Evolutionary conservation across 371 early-diverging fungal genomes (phyloP), one percentile per base, ranked within the genome.

Genomic region (Capillidium heterosporum): DNA sequence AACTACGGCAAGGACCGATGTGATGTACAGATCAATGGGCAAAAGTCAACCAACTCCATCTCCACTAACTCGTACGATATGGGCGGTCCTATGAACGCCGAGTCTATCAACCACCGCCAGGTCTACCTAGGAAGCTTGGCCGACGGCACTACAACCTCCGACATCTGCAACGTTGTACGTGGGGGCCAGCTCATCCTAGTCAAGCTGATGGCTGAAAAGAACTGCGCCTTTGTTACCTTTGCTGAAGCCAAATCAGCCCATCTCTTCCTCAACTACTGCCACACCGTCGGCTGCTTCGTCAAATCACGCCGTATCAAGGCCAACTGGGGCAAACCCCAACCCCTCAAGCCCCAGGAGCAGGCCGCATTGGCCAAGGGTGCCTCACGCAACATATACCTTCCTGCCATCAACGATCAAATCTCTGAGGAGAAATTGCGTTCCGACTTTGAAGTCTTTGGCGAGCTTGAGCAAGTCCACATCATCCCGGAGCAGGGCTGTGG

Each of bases 1-100:
- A 69, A 75, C 52, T 87, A 80, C 65, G 89, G 90, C 51, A 81
- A 78, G 63, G 90, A 87, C 67, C 75, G 87, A n/a, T 87, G 87
- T 61, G 76, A 76, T 11, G 62, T 63, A 26, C 32, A 59, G 24
- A 29, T 42, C 53, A 47, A 52, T 19, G 56, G 32, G 39, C 54
- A 32, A 32, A 28, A 54, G 39, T 35, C 54, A 23, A 39, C 29
- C 13, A 35, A 35, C 8, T 23, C 54, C 8, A 19, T 35, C 28
- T 23, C 54, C 11, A 39, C 35, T 10, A 59, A 21, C 42, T 43
- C 39, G 32, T 49, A n/a, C 27, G 43, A 27, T 44, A 52, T 27
- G 59, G 60, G 47, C 5, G 21, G 17, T 40, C 32, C 8, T 13
- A 17, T 13, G n/a, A 11, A 51, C 51, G 23, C 11, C 32, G n/a